phyloP scores from a whole-genome alignment of 2,329 filamentous ascomycete species.

The Alternaria solani region DNA sequence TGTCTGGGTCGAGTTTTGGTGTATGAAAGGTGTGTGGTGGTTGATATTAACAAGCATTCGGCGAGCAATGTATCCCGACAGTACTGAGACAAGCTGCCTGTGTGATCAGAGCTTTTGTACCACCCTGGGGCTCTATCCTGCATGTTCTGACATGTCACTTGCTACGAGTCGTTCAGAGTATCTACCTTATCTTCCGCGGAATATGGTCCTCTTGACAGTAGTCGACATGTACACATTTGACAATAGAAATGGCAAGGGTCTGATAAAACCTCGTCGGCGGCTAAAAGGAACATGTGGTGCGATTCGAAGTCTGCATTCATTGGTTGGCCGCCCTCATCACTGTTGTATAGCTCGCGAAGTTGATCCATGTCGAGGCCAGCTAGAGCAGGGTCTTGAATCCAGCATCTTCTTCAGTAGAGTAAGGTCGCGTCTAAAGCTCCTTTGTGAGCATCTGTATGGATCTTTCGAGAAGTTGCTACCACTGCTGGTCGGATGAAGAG shows the following conservation, averaged over 20 bases:
- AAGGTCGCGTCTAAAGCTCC: not conserved
- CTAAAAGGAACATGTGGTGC: constrained; percentile 8
- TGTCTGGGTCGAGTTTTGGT: not conserved
- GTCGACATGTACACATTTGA: constrained; percentile 19
- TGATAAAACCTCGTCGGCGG: constrained; percentile 17
- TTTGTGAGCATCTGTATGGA: constrained; percentile 9
- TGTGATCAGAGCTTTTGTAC: not conserved
- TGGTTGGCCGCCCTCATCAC: constrained; percentile 16
- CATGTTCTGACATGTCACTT: not conserved
- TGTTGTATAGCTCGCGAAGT: constrained; percentile 22
- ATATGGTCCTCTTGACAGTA: constrained; percentile 13
- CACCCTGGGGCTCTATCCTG: not conserved
- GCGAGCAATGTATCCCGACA: not conserved
- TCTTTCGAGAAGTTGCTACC: constrained; percentile 22
- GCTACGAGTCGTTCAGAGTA: not conserved
- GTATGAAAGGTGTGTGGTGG: not conserved
- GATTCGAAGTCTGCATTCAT: constrained; percentile 14
- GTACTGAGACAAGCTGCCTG: not conserved
- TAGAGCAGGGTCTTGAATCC: constrained; percentile 19
- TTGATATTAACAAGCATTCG: not conserved
- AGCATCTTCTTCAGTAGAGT: constrained; percentile 11
- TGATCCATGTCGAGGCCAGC: constrained; percentile 20
- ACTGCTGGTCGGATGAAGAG: constrained; percentile 20
- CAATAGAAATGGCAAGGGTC: not conserved
- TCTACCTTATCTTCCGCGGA: not conserved